Base-by-base conservation (phyloP, 1,284 basidiomycete species). In the Vanrija pseudolonga region DNA sequence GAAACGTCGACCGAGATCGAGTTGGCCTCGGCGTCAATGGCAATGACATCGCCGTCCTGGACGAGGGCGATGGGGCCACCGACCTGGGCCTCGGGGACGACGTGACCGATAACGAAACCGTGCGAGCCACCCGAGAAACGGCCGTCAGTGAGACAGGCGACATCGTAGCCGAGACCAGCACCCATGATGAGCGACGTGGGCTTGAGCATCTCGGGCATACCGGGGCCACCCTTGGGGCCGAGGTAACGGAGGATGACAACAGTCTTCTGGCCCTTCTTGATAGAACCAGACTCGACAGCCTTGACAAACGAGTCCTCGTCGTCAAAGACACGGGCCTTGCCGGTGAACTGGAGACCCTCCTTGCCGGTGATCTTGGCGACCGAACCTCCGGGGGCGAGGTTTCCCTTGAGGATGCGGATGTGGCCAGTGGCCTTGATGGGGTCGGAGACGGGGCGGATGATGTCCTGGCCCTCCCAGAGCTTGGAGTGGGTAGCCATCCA, bases 341-440 rank as follows among this genome's bases (percentile, higher is more conserved):
- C 73, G 24, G 63, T 64, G 71, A 98, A 98, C 38, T 79, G 80
- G 46, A 87, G 75, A 4, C 95, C 95, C 77, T 98, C 95, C 76
- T 97, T 96, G 20, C 95, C 94, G 11, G 95, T 98, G 61, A 98
- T 81, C 78, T 98, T 98, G 48, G 92, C 90, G 12, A 98, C 94
- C 37, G 93, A 90, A 6, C 89, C 88, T 41, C 84, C 91, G 4
- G 94, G 94, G 2, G 90, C 88, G 45, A 98, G 81, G 74, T 89
- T 94, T 22, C 94, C 94, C 51, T 86, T 84, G 65, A 98, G 80
- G 71, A 98, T 96, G 23, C 88, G 73, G 54, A 98, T 78, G 76
- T 98, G 95, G 2, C 95, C 95, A 3, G 88, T 94, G 42, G 81
- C 72, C 76, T 98, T 98, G 78, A 98, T 90, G 6, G 95, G 93